Evolutionary conservation across 352 stramenopile species (phyloP).

Genomic region (Globisporangium paddicum): DNA sequence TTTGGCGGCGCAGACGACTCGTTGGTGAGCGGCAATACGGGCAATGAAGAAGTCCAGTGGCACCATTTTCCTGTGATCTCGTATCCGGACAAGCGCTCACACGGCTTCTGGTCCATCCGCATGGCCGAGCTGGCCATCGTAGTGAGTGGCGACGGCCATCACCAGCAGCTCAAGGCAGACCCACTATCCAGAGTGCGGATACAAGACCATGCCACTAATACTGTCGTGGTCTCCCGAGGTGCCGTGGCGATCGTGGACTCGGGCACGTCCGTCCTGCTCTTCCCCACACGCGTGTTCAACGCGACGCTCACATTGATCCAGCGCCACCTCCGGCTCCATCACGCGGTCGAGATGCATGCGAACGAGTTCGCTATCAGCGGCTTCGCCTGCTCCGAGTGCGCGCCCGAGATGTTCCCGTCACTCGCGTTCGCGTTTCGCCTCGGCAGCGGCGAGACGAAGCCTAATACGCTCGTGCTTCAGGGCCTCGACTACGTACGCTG

Average conservation of each 20-base stretch:
- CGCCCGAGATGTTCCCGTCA: slow-evolving; percentile 44
- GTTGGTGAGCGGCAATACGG: slow-evolving; percentile 16
- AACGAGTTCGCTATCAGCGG: slow-evolving; percentile 32
- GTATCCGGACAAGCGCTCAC: slow-evolving; percentile 21
- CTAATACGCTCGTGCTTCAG: slow-evolving; percentile 37
- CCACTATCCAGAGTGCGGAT: neutral
- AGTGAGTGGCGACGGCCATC: neutral
- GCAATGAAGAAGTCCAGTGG: slow-evolving; percentile 22
- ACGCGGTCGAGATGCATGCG: slow-evolving; percentile 20
- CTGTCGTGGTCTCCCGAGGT: slow-evolving; percentile 5
- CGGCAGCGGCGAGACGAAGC: slow-evolving; percentile 1
- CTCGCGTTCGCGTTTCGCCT: slow-evolving; percentile 39
- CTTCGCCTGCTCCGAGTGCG: slow-evolving; percentile 37
- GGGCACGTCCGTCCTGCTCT: slow-evolving; percentile 57
- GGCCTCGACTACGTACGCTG: slow-evolving; percentile 62
- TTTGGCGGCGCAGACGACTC: slow-evolving; percentile 45
- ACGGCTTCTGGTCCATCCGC: slow-evolving; percentile 58
- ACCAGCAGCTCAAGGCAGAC: neutral
- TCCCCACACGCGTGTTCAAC: slow-evolving; percentile 40
- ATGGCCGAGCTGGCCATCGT: slow-evolving; percentile 31
- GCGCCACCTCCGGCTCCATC: slow-evolving; percentile 23
- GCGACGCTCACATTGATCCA: slow-evolving; percentile 30
- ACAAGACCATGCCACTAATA: neutral
- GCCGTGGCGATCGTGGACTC: slow-evolving; percentile 57
- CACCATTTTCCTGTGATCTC: slow-evolving; percentile 43